These are phyloP conservation scores for Cladophialophora psammophila DNA, from an alignment of 2,329 filamentous ascomycete genomes.

Conservation along the genomic window DNA sequence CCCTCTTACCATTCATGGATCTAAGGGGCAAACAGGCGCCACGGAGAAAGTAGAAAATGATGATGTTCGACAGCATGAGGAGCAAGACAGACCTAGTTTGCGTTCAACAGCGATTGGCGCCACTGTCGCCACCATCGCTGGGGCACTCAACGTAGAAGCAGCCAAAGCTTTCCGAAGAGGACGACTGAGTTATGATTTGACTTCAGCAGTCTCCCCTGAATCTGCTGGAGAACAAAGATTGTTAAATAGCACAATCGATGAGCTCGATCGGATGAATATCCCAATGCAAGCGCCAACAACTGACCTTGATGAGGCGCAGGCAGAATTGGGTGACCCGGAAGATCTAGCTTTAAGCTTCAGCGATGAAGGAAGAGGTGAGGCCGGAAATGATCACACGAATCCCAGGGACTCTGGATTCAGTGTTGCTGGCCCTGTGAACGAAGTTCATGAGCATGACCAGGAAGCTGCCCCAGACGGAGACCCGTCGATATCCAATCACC, in stretches of 20 bases:
- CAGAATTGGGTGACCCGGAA: constrained; percentile 23
- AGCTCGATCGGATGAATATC: constrained; percentile 11
- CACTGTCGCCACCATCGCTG: constrained; percentile 40
- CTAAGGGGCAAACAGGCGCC: neutral
- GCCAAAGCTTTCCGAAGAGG: constrained; percentile 29
- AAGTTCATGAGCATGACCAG: constrained; percentile 17
- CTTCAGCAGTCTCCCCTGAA: constrained; percentile 5
- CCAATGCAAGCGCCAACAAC: neutral
- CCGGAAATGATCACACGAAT: constrained; percentile 11
- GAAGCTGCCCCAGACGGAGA: neutral
- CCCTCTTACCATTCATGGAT: neutral
- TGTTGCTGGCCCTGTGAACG: constrained; percentile 22
- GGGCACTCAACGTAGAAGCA: constrained; percentile 38
- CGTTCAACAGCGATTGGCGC: constrained; percentile 29
- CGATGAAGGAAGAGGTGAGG: constrained; percentile 17
- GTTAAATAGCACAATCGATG: constrained; percentile 18
- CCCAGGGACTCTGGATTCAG: constrained; percentile 35
- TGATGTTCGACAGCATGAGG: constrained; percentile 5
- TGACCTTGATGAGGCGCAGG: neutral
- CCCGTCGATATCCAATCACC: neutral
- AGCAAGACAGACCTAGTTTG: constrained; percentile 1
- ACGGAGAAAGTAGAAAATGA: neutral
- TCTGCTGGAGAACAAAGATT: constrained; percentile 3
- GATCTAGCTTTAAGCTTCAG: constrained; percentile 27
- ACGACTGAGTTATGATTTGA: constrained; percentile 11